A percentile compares a stretch with the other conserved stretches of the same genome.
Evolutionary conservation across 1,139 yeast species (phyloP).

Genomic region (Geotrichum klebahnii): DNA sequence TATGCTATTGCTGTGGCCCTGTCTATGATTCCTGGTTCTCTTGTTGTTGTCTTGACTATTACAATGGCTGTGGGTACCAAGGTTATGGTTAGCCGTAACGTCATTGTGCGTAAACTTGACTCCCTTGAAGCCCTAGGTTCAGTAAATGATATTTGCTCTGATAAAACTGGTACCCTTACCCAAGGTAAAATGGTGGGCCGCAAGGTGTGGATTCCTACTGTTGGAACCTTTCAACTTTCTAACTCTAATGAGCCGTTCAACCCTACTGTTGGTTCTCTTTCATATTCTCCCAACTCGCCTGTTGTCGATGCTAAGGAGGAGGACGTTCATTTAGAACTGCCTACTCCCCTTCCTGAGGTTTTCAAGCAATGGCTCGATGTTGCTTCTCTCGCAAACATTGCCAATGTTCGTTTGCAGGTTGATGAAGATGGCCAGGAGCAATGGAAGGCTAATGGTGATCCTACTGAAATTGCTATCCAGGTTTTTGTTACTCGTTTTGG

Average conservation of each 20-base stretch:
- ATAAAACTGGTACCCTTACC: constrained; percentile 78
- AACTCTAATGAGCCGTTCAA: constrained; percentile 67
- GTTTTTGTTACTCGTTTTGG: constrained; percentile 61
- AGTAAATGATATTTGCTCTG: constrained; percentile 76
- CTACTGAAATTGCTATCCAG: constrained; percentile 79
- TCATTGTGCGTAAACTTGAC: constrained; percentile 72
- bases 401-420: constrained; percentile 48
- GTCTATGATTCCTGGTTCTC: constrained; percentile 79
- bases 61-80: constrained; percentile 86
- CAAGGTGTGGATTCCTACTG: constrained; percentile 71
- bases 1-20: constrained; percentile 80
- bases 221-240: constrained; percentile 60
- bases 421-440: constrained; percentile 39
- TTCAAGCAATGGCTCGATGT: constrained; percentile 51
- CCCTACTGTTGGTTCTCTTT: constrained; percentile 61
- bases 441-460: constrained; percentile 82
- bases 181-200: constrained; percentile 75
- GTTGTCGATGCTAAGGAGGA: constrained; percentile 41
- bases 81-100: constrained; percentile 67
- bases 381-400: constrained; percentile 72
- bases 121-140: constrained; percentile 69
- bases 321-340: constrained; percentile 17
- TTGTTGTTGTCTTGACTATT: constrained; percentile 74
- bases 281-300: constrained; percentile 37
- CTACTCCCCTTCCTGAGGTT: constrained; percentile 27